Base-by-base conservation (phyloP, 1,284 basidiomycete species). In the Papiliotrema nemorosa region DNA sequence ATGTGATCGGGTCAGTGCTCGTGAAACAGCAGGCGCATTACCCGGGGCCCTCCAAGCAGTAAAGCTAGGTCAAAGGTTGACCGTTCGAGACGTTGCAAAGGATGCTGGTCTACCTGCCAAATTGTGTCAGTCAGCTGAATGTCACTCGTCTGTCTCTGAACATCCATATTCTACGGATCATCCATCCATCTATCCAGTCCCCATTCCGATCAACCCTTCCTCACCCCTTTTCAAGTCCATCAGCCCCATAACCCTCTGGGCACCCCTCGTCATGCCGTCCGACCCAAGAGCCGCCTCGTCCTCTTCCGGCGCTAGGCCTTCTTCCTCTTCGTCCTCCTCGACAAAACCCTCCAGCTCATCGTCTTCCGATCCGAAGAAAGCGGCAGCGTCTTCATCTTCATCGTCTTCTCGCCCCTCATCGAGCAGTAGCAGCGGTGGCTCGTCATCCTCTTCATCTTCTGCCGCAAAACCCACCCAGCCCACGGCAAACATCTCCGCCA, bases 401-500 rank as follows among this genome's bases (percentile, higher is more conserved):
- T 60, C 58, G 27, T 63, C 64, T 40, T 59, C 57, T 9, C 5
- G 42, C 14, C 37, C 34, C 21, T 25, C 34, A 16, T 52, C 43
- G 18, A 22, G 24, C 3, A 47, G 54, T 31, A 6, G 12, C n/a
- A 9, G 12, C 12, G 22, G 39, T 5, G 22, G 39, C 45, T 38
- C 31, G 16, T 55, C 50, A 4, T 57, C 56, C 16, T 52, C 52
- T 10, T 47, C 43, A 13, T 29, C 38, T n/a, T 52, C 53, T 3
- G 47, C 54, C 14, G 21, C 45, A 0, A 55, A 52, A 33, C 54
- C 63, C 4, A 53, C 60, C 2, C 52, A 55, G 16, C 36, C 60
- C 4, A 54, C 57, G 13, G 65, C 67, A 2, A 48, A 55, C 24
- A 69, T 69, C 46, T 51, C 57, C 24, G 58, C 64, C 22, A 67